Conservation (phyloP, 208 protist species). For the Leishmania mexicana region DNA sequence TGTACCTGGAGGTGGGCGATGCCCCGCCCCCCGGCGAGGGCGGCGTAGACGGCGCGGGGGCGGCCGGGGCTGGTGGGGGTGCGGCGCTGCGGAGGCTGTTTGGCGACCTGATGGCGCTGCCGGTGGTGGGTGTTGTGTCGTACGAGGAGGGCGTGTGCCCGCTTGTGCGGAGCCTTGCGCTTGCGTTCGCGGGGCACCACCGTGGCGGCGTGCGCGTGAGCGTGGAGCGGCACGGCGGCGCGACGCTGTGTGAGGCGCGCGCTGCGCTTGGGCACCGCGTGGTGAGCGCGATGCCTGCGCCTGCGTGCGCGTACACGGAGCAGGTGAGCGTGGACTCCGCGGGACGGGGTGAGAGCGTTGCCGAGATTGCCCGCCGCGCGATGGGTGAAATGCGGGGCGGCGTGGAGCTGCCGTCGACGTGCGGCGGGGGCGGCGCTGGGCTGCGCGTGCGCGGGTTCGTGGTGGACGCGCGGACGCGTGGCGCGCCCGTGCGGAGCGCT, state of each 20-base stretch:
- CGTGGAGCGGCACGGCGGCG: slow-evolving; percentile 12
- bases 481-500: background rate
- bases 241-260: slow-evolving; percentile 15
- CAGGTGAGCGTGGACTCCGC: slow-evolving; percentile 8
- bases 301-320: slow-evolving; percentile 28
- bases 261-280: slow-evolving; percentile 18
- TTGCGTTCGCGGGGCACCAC: slow-evolving; percentile 46
- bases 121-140: slow-evolving; percentile 43
- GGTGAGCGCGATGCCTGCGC: slow-evolving; percentile 31
- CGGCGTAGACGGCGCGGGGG: background rate
- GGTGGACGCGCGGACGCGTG: slow-evolving; percentile 33
- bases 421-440: slow-evolving; percentile 13
- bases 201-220: slow-evolving; percentile 25
- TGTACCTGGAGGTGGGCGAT: slow-evolving; percentile 14
- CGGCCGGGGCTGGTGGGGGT: background rate
- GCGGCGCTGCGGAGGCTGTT: slow-evolving; percentile 21
- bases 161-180: slow-evolving; percentile 49
- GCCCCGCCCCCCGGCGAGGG: background rate
- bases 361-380: background rate
- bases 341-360: background rate
- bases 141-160: slow-evolving; percentile 49
- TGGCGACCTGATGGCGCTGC: slow-evolving; percentile 48
- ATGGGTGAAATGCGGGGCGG: background rate
- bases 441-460: slow-evolving; percentile 40
- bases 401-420: slow-evolving; percentile 27